A percentile compares a stretch with the other conserved stretches of the same genome.
Conservation (phyloP, 306 rosid genomes). For the Cucurbita moschata region DNA sequence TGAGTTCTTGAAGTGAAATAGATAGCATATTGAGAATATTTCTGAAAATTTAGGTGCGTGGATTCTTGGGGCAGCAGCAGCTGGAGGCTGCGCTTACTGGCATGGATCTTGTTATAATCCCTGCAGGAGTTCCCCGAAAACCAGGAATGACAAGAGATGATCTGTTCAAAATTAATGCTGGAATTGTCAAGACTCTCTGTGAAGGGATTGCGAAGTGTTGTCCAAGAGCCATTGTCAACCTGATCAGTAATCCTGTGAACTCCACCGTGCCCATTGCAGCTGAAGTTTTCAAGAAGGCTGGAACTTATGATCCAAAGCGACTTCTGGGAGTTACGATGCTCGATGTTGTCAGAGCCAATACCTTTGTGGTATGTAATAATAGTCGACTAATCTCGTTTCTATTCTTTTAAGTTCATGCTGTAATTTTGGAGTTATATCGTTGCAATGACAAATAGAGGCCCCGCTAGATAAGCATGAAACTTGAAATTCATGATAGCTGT, state of each 20-base stretch:
- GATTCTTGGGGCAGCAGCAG: conserved; percentile 72
- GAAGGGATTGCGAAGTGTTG: conserved; percentile 77
- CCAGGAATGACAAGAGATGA: conserved; percentile 99
- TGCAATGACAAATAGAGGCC: neutral
- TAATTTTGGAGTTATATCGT: neutral
- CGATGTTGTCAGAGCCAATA: conserved; percentile 88
- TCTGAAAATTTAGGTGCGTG: conserved; percentile 47
- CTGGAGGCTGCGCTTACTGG: conserved; percentile 84
- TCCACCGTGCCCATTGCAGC: conserved; percentile 93
- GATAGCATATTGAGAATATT: neutral
- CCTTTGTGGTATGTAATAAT: conserved; percentile 65
- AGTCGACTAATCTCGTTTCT: neutral
- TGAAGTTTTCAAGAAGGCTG: conserved; percentile 88
- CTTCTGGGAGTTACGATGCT: conserved; percentile 90
- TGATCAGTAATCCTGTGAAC: conserved; percentile 95
- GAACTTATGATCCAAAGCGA: conserved; percentile 75
- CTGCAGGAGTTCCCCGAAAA: conserved; percentile 90
- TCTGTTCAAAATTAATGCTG: conserved; percentile 84
- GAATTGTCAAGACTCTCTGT: conserved; percentile 74
- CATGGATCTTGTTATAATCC: conserved; percentile 73
- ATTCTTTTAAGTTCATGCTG: neutral
- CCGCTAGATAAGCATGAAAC: neutral
- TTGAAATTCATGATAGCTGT: neutral
- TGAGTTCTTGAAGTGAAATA: neutral
- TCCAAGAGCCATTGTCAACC: conserved; percentile 77